Evolutionary conservation across 768 basidiomycete genomes (phyloP), one percentile per base, ranked within the genome.

Genomic region (Pholiota conissans): DNA sequence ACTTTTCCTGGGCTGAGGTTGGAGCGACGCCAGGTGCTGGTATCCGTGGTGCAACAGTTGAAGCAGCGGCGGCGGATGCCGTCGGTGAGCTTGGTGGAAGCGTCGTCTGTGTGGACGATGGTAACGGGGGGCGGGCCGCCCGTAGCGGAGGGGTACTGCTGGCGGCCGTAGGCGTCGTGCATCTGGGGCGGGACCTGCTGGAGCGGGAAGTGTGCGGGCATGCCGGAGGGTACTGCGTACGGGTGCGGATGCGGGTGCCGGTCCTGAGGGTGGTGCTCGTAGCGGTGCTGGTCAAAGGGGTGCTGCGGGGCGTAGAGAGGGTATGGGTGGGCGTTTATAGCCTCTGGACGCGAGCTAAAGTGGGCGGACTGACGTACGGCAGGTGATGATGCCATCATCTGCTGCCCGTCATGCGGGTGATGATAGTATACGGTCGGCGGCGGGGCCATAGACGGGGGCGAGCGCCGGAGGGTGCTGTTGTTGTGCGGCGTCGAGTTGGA

Each of bases 41-140:
- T 91, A 61, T 92, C 90, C 13, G 90, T 91, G 24, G 90, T 91
- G 69, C 87, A 86, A 71, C 90, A 92, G 69, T 92, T 92, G 80
- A 88, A 91, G 71, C 90, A 92, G 47, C 89, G 76, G 34, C 90
- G 73, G 26, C 90, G 80, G 49, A 92, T 86, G 37, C 89, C 80
- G 67, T 91, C 88, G 66, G 84, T 87, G 55, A 91, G 77, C 72
- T 92, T 92, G 0, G 89, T 91, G 1, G 89, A 82, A 0, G 90
- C 90, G 62, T 92, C 90, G 69, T 90, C 88, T 0, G 90, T 91
- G 71, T 86, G 76, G 11, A 78, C 70, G 52, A 78, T 71, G 2
- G 69, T 63, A 5, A 71, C 64, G 2, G 68, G 69, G 13, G 67
- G 60, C 54, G 73, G 73, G 8, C 71, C 32, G 24, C 71, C 0